Conservation (phyloP, 2,329 filamentous ascomycete species). For the Tolypocladium paradoxum region DNA sequence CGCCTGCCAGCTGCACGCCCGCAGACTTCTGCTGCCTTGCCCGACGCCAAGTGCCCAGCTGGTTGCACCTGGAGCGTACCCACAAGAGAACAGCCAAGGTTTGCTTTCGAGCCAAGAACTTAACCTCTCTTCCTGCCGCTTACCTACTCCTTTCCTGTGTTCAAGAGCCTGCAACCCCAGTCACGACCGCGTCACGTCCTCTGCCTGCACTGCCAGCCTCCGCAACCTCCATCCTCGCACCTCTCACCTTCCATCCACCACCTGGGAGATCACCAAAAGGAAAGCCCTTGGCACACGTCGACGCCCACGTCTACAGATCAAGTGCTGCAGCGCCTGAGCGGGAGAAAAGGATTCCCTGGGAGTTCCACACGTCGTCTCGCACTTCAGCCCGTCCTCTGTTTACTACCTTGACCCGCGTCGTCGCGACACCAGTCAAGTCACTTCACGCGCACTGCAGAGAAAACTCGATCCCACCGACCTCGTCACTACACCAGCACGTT, state of each 20-base stretch:
- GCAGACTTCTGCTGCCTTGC: not conserved
- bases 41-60: not conserved
- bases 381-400: constrained; percentile 8
- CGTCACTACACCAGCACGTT: constrained; percentile 77
- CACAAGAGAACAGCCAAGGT: constrained; percentile 12
- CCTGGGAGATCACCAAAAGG: constrained; percentile 2
- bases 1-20: constrained; percentile 1
- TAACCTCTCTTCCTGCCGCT: constrained; percentile 9
- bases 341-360: constrained; percentile 15
- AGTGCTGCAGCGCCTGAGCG: constrained; percentile 21
- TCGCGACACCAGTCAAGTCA: constrained; percentile 22
- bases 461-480: constrained; percentile 28
- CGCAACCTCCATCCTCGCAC: constrained; percentile 22
- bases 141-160: constrained; percentile 27
- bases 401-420: constrained; percentile 20
- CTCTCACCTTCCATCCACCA: constrained; percentile 17
- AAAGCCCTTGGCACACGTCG: constrained; percentile 4
- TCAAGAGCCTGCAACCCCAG: constrained; percentile 22
- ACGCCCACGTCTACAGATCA: constrained; percentile 7
- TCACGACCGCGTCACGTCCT: constrained; percentile 27
- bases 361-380: constrained; percentile 1
- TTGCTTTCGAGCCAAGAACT: constrained; percentile 24
- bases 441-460: constrained; percentile 31
- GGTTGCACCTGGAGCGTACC: not conserved
- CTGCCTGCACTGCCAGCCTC: constrained; percentile 15